phyloP scores from a whole-genome alignment of 192 early-diverging fungal genomes.

The Mortierella alpina region DNA sequence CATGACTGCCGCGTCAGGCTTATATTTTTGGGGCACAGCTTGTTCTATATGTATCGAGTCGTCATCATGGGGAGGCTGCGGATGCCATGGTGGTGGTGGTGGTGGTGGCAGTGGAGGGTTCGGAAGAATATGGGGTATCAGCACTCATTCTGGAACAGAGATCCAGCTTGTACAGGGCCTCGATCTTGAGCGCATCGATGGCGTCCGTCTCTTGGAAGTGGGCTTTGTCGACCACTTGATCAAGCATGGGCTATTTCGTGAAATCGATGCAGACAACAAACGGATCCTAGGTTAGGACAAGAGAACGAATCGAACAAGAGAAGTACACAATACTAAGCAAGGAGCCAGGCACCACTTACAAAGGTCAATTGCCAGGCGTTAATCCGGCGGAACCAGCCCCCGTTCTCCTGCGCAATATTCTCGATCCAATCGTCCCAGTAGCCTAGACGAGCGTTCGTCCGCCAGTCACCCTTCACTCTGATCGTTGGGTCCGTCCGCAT shows the following conservation, averaged over 20 bases:
- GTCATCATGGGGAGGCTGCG: not conserved
- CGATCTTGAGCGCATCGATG: conserved; percentile 35
- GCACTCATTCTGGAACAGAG: conserved; percentile 21
- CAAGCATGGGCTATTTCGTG: conserved; percentile 32
- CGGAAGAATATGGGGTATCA: conserved; percentile 7
- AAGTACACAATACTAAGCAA: not conserved
- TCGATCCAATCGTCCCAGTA: conserved; percentile 49
- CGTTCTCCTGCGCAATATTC: conserved; percentile 21
- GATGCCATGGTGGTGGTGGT: not conserved
- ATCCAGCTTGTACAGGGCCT: conserved; percentile 39
- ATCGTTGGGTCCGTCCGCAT: conserved; percentile 30
- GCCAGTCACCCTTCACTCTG: conserved; percentile 35
- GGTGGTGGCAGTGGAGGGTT: not conserved
- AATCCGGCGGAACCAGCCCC: conserved; percentile 34
- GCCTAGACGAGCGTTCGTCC: conserved; percentile 33
- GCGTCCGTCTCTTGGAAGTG: conserved; percentile 43
- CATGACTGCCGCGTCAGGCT: too few species aligned
- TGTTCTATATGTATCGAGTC: not conserved
- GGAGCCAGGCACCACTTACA: conserved; percentile 15
- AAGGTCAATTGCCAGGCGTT: conserved; percentile 49
- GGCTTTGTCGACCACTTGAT: conserved; percentile 24
- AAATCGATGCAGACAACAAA: not conserved
- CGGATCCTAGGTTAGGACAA: not conserved
- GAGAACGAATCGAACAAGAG: not conserved
- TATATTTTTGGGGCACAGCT: too few species aligned